A percentile compares a stretch with the other conserved stretches of the same genome.
phyloP scores from a whole-genome alignment of 305 asterid genomes.

The Fraxinus paxiana region DNA sequence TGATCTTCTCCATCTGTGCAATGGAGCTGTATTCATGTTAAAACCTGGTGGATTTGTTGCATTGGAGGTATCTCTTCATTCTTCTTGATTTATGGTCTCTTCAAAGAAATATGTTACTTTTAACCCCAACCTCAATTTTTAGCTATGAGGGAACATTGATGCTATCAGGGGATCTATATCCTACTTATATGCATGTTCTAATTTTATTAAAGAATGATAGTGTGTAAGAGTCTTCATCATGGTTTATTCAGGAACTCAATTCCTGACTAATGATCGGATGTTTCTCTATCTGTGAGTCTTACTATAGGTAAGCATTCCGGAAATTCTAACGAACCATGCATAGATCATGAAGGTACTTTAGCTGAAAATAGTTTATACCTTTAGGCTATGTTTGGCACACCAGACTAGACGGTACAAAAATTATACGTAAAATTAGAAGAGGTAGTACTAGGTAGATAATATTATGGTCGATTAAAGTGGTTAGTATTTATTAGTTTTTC shows the following conservation, averaged over 20 bases:
- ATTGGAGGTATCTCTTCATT: constrained; percentile 58
- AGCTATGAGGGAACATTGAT: not conserved
- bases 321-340: not conserved
- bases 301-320: not conserved
- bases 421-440: not conserved
- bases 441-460: not conserved
- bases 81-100: constrained; percentile 1
- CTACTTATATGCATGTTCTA: not conserved
- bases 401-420: not conserved
- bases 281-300: not conserved
- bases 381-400: not conserved
- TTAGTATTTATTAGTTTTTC: not conserved
- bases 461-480: not conserved
- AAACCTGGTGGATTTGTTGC: constrained; percentile 78
- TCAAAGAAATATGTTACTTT: not conserved
- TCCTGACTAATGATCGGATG: not conserved
- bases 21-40: constrained; percentile 65
- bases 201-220: not conserved
- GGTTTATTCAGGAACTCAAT: not conserved
- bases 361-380: not conserved
- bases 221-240: not conserved
- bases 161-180: not conserved
- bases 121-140: not conserved
- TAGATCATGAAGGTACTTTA: not conserved
- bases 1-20: constrained; percentile 66